These are phyloP conservation scores for Hypocreales sp. DNA, from an alignment of 2,329 filamentous ascomycete species.

Conservation along the genomic window DNA sequence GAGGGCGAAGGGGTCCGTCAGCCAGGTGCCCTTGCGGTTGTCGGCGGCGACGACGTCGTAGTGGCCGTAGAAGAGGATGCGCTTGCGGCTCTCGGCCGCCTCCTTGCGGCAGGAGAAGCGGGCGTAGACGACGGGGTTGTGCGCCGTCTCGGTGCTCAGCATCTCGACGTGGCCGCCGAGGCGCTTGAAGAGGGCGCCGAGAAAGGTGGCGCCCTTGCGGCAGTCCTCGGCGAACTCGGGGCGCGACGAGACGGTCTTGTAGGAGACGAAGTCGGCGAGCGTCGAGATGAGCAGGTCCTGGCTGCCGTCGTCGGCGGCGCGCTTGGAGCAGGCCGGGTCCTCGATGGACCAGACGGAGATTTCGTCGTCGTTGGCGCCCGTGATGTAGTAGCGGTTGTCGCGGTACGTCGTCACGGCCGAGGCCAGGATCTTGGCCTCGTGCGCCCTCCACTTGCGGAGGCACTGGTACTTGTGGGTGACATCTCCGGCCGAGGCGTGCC, in stretches of 20 bases:
- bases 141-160: constrained; percentile 62
- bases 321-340: constrained; percentile 15
- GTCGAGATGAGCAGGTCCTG: constrained; percentile 50
- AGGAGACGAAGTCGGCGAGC: constrained; percentile 75
- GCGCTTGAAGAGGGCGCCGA: constrained; percentile 81
- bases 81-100: constrained; percentile 53
- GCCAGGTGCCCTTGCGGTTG: constrained; percentile 69
- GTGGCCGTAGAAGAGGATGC: constrained; percentile 91
- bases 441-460: constrained; percentile 63
- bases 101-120: constrained; percentile 66
- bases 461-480: constrained; percentile 73
- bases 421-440: constrained; percentile 74
- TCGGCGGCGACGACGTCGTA: constrained; percentile 95
- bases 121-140: constrained; percentile 88
- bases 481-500: constrained; percentile 28
- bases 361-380: constrained; percentile 82
- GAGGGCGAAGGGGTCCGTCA: constrained; percentile 75
- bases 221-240: constrained; percentile 83
- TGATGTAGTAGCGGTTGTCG: constrained; percentile 72
- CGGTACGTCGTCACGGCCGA: constrained; percentile 61
- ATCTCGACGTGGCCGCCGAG: constrained; percentile 82
- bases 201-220: constrained; percentile 76
- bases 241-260: constrained; percentile 79
- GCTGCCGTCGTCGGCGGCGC: constrained; percentile 19
- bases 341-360: constrained; percentile 77